Base-by-base conservation (phyloP, 148 eudicot genomes). In the Simmondsia chinensis region DNA sequence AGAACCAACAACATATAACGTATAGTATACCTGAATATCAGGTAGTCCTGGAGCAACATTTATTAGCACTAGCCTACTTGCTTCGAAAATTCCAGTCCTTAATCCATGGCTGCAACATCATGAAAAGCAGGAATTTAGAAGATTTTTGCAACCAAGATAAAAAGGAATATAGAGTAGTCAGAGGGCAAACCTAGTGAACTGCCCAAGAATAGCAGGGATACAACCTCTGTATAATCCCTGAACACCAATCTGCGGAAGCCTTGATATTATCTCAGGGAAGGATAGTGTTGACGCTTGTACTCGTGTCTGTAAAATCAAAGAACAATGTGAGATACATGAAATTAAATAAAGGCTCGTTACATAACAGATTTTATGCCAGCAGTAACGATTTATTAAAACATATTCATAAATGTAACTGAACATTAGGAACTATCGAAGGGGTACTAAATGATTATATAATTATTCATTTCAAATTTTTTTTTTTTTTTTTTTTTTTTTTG, bases 51-150 rank as follows among this genome's bases (percentile, higher is more conserved):
- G 97, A 46, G 94, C 88, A 60, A 91, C 50, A 54, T 85, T 82
- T 37, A 85, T 54, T 52, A 91, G 47, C 19, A 82, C 70, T 43
- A 85, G 80, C 59, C 74, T 91, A 53, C 73, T 74, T 36, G 95
- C 97, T 77, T 91, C 97, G 63, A 63, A 82, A 27, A 79, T 74
- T 55, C 97, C 97, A 65, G 97, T 91, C 40, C 97, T 72, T 58
- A 91, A 69, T 33, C 97, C 95, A 70, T 91, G 97, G 68, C 97
- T 91, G 75, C 57, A 76, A 63, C 33, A 34, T 24, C 10, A 18
- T 50, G 36, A 31, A 21, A 43, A 44, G 5, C 28, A 50, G 19
- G 48, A 15, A 51, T 37, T 42, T 14, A 46, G 43, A 12, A n/a
- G 17, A 30, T 24, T 48, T 10, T 32, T 14, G 21, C 8, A 60